phyloP scores from a whole-genome alignment of 352 stramenopile species.

The Pythium plurisporium region DNA sequence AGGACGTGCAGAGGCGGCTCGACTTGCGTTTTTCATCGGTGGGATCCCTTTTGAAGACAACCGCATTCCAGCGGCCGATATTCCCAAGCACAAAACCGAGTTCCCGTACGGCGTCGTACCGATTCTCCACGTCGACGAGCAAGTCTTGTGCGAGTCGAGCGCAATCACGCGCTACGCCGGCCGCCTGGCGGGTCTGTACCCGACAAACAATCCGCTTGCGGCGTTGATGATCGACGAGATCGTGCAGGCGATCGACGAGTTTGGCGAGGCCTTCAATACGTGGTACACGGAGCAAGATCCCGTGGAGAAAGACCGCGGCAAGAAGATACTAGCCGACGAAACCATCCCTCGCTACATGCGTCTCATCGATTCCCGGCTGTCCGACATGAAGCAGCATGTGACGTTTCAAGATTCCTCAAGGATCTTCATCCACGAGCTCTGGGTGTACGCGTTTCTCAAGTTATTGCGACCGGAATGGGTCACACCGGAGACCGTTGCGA shows the following conservation, averaged over 20 bases:
- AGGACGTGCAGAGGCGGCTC: constrained; percentile 20
- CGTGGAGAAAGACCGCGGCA: constrained; percentile 17
- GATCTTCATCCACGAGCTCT: too few relatives aligned
- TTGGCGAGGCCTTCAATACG: constrained; percentile 10
- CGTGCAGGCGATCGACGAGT: constrained; percentile 21
- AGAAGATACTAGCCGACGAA: constrained; percentile 25
- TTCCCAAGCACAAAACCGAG: constrained; percentile 15
- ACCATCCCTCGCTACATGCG: constrained; percentile 30
- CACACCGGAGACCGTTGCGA: too few relatives aligned
- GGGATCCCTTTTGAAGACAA: constrained; percentile 33
- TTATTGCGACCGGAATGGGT: too few relatives aligned
- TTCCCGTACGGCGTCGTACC: constrained; percentile 30
- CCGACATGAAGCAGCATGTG: too few relatives aligned
- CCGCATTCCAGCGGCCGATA: constrained; percentile 17
- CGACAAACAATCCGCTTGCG: constrained; percentile 17
- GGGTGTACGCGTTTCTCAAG: too few relatives aligned
- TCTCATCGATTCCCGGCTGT: too few relatives aligned
- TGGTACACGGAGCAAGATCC: constrained; percentile 32
- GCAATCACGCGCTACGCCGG: constrained; percentile 59
- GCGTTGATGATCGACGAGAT: constrained; percentile 26
- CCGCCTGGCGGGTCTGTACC: constrained; percentile 29
- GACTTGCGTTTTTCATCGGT: constrained; percentile 22
- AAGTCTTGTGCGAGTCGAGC: constrained; percentile 10
- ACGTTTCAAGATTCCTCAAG: too few relatives aligned
- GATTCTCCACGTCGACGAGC: constrained; percentile 17